Base-by-base conservation (phyloP, 495 filamentous ascomycete genomes). In the Diplogelasinospora grovesii region DNA sequence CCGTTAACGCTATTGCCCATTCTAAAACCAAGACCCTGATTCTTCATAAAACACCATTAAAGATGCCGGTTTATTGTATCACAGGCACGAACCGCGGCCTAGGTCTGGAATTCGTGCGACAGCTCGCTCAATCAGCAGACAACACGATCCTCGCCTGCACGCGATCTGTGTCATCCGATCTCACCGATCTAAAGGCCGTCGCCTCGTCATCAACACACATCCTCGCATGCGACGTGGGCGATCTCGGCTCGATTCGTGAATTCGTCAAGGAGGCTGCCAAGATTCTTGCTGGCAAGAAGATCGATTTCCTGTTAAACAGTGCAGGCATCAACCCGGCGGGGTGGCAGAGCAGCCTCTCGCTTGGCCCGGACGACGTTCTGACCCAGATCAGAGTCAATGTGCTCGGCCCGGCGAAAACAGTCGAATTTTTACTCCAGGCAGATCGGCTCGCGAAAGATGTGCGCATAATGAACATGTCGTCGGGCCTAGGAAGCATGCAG, bases 61-160 rank as follows among this genome's bases (percentile, higher is more conserved):
- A 32, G 24, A 76, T 78, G 74, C 64, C 70, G 37, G 61, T 66
- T 30, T 77, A 72, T 44, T 62, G 65, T 36, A 66, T 79, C 49
- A 77, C 75, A 13, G 75, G 75, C 40, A 67, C 72, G 10, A 74
- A 75, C 53, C 68, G 70, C 19, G 74, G 75, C 43, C 54, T 79
- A 41, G 75, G 75, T 38, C 69, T 67, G 50, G 73, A 77, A 39
- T 68, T 75, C 41, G 58, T 75, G 16, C 67, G 69, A 23, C 73
- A 78, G 53, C 67, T 78, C 31, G 54, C 65, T 22, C 39, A 48
- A 27, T 44, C 65, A 25, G 5, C 53, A 0, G 43, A 42, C 44
- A 77, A 77, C 60, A 74, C 60, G 31, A 54, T 78, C 51, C 46
- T 78, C n/a, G 73, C 68, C 13, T 49, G 60, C 13, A 60, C 65